These are phyloP conservation scores for Aspergillus texensis DNA, from an alignment of 2,329 filamentous ascomycete genomes.

Conservation along the genomic window DNA sequence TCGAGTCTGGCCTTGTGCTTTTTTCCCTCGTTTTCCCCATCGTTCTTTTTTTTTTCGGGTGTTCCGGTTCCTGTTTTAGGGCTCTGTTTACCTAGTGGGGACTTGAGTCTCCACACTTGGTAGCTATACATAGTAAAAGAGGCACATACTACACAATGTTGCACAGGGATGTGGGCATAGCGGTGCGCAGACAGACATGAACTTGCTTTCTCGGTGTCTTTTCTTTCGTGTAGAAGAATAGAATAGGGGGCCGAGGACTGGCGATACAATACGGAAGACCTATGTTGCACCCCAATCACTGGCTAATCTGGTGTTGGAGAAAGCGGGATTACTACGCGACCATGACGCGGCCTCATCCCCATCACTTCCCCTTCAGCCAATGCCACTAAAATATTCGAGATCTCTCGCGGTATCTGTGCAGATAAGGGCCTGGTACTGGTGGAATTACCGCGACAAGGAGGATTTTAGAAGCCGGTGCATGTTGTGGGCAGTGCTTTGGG, in stretches of 20 bases:
- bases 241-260: too few relatives aligned
- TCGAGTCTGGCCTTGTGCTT: neutral
- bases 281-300: neutral
- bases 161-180: neutral
- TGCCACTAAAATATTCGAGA: neutral
- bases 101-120: neutral
- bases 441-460: neutral
- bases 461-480: neutral
- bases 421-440: neutral
- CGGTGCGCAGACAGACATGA: neutral
- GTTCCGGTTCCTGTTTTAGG: neutral
- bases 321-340: neutral
- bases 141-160: neutral
- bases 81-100: neutral
- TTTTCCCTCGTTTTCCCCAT: too few relatives aligned
- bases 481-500: neutral
- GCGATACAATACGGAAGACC: neutral
- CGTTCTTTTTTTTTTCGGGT: neutral
- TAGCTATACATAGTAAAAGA: slow-evolving; percentile 1
- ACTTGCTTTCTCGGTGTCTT: neutral
- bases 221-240: too few relatives aligned
- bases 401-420: neutral
- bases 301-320: neutral
- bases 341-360: slow-evolving; percentile 5
- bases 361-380: neutral